Percentiles rank a stretch among this genome's conserved stretches.
These are phyloP conservation scores for Amanita subjunquillea DNA, from an alignment of 768 basidiomycete species.

Conservation along the genomic window DNA sequence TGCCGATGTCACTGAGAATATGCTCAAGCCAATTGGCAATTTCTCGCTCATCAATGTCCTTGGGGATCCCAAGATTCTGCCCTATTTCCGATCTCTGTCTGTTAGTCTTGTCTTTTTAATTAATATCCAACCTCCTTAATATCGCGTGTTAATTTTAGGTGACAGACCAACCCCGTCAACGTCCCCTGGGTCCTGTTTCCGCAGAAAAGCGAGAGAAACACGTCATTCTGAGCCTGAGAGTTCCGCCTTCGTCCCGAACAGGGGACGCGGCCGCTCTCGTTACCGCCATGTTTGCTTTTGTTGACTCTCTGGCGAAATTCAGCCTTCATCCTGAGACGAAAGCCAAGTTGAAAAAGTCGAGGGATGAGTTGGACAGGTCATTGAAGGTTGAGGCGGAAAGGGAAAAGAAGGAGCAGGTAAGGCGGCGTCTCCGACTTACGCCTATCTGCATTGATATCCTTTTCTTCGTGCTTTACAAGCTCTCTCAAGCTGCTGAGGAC, in stretches of 20 bases:
- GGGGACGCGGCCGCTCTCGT: slow-evolving; percentile 50
- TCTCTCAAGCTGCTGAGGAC: slow-evolving; percentile 46
- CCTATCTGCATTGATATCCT: background rate
- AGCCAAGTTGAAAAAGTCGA: slow-evolving; percentile 59
- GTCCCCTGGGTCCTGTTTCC: slow-evolving; percentile 45
- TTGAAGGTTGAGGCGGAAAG: slow-evolving; percentile 57
- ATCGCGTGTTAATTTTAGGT: slow-evolving; percentile 29
- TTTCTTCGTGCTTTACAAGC: slow-evolving; percentile 7
- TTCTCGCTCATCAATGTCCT: slow-evolving; percentile 46
- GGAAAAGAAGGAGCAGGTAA: slow-evolving; percentile 64
- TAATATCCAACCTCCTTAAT: background rate
- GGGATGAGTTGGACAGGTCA: slow-evolving; percentile 61
- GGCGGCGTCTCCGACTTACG: slow-evolving; percentile 6
- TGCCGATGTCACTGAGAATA: slow-evolving; percentile 72
- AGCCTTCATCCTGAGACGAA: slow-evolving; percentile 75
- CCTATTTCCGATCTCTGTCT: slow-evolving; percentile 80
- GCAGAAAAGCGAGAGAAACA: slow-evolving; percentile 55
- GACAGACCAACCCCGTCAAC: slow-evolving; percentile 76
- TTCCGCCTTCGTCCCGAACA: slow-evolving; percentile 40
- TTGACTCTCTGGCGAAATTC: slow-evolving; percentile 54
- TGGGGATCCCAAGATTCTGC: slow-evolving; percentile 49
- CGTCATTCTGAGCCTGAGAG: slow-evolving; percentile 55
- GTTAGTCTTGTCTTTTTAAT: slow-evolving; percentile 28
- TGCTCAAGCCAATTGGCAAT: slow-evolving; percentile 49
- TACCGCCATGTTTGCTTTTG: slow-evolving; percentile 58